Evolutionary conservation across 768 basidiomycete genomes (phyloP).

Genomic region (Hirschioporus abietinus): DNA sequence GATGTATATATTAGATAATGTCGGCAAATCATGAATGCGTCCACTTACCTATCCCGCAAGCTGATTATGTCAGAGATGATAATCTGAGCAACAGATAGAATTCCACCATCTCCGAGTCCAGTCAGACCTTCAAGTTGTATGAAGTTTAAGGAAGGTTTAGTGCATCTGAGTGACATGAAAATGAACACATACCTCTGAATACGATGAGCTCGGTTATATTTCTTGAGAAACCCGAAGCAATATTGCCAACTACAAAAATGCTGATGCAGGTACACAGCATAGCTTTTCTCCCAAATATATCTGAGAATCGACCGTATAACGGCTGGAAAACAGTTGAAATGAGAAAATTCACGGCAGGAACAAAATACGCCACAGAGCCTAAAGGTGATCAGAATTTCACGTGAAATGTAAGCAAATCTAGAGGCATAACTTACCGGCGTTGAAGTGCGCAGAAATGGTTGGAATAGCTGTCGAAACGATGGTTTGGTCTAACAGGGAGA

Average conservation of each 20-base stretch:
- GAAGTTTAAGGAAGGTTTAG: background rate
- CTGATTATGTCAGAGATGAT: conserved; percentile 70
- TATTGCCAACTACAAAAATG: conserved; percentile 61
- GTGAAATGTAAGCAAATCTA: too few relatives aligned
- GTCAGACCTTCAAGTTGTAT: conserved; percentile 35
- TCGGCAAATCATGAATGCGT: background rate
- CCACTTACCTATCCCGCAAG: conserved; percentile 52
- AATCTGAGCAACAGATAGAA: conserved; percentile 65
- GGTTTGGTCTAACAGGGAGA: conserved; percentile 63
- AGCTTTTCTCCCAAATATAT: conserved; percentile 63
- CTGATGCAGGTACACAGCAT: conserved; percentile 51
- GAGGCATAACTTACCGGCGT: conserved; percentile 27
- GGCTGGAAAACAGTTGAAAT: conserved; percentile 62
- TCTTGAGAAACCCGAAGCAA: conserved; percentile 61
- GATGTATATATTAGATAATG: too few relatives aligned
- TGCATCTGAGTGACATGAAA: background rate
- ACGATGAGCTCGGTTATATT: conserved; percentile 64
- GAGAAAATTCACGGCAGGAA: conserved; percentile 66
- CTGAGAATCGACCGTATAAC: conserved; percentile 55
- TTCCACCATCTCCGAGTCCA: conserved; percentile 67
- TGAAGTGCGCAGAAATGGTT: conserved; percentile 60
- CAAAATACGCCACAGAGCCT: conserved; percentile 61
- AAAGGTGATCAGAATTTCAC: background rate
- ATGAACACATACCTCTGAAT: conserved; percentile 39
- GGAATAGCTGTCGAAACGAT: conserved; percentile 74